Conservation (phyloP, 805 yeast species). For the Wickerhamomyces ciferrii region DNA sequence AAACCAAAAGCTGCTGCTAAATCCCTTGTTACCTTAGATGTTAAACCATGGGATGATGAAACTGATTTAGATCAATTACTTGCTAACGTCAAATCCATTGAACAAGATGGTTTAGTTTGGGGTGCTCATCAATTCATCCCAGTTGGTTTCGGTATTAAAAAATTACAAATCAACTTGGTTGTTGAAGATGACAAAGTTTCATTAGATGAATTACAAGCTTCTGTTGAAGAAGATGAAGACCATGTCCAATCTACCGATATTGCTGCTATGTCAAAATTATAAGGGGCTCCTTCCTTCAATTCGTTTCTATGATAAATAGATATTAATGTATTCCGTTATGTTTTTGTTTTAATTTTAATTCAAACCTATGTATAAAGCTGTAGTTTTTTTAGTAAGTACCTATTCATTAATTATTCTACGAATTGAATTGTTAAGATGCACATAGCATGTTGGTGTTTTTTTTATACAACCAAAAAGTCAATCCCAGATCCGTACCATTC, state of each 20-base stretch:
- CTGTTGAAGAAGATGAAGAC: slow-evolving; percentile 88
- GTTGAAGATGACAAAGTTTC: slow-evolving; percentile 97
- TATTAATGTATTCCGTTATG: slow-evolving; percentile 7
- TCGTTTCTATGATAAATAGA: slow-evolving; percentile 2
- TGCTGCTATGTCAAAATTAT: slow-evolving; percentile 98
- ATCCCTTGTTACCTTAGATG: slow-evolving; percentile 93
- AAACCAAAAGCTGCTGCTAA: slow-evolving; percentile 98
- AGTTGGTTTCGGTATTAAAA: slow-evolving; percentile 99
- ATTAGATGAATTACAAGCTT: slow-evolving; percentile 77
- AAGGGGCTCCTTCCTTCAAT: slow-evolving; percentile 29
- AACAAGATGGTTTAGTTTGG: slow-evolving; percentile 93
- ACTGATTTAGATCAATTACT: slow-evolving; percentile 88
- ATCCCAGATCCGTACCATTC: slow-evolving; percentile 47
- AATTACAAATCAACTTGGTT: slow-evolving; percentile 97
- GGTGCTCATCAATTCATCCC: slow-evolving; percentile 97
- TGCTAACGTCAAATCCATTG: slow-evolving; percentile 80
- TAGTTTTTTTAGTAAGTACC: slow-evolving; percentile 32
- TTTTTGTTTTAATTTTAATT: neutral
- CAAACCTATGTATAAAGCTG: neutral
- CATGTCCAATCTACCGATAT: slow-evolving; percentile 98
- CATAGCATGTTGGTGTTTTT: neutral
- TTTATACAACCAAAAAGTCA: slow-evolving; percentile 34
- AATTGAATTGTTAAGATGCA: too few relatives aligned
- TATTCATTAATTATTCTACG: too few relatives aligned
- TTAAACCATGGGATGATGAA: slow-evolving; percentile 99